Base-by-base conservation (phyloP, 176 grass and related monocot genomes). In the Typha latifolia region DNA sequence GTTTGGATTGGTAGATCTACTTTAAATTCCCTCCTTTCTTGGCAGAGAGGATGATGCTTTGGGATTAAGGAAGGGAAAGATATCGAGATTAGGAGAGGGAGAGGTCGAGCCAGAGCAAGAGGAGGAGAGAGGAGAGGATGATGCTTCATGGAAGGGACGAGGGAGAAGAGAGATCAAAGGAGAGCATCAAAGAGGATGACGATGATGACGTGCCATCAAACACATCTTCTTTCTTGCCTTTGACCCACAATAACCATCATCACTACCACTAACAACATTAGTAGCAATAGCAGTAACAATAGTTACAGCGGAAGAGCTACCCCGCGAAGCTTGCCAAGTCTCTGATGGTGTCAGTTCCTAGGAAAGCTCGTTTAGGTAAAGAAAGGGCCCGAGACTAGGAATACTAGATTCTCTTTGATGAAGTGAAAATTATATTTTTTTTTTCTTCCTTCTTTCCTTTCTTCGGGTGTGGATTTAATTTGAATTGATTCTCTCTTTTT, bases 331-430 rank as follows among this genome's bases (percentile, higher is more conserved):
- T 37, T 4, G 34, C 34, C 34, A 37, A 87, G 84, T 74, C 69
- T 49, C 69, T 86, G 52, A 5, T 61, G 43, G 63, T 69, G 13
- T 71, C 86, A 1, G 95, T 99, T 12, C 89, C 95, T 0, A 77
- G 89, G 69, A 99, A 99, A 85, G 83, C 89, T 6, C 89, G 89
- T 22, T 93, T 89, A 24, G 81, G 95, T 99, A 78, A 4, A 6
- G 59, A 10, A 22, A 15, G 7, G 37, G 32, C 13, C 27, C 12
- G 49, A 34, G 61, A n/a, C 15, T 65, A 13, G 21, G 10, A 14
- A 6, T 37, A 37, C 34, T 37, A 8, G 0, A 37, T 37, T 37
- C 7, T 37, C 34, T 37, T 37, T 8, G 34, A 37, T 0, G 34
- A 37, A 37, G 5, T 6, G 34, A 37, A 37, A 37, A 6, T 37